Conservation (phyloP, 2,329 filamentous ascomycete genomes). For the Penicillium sp. region DNA sequence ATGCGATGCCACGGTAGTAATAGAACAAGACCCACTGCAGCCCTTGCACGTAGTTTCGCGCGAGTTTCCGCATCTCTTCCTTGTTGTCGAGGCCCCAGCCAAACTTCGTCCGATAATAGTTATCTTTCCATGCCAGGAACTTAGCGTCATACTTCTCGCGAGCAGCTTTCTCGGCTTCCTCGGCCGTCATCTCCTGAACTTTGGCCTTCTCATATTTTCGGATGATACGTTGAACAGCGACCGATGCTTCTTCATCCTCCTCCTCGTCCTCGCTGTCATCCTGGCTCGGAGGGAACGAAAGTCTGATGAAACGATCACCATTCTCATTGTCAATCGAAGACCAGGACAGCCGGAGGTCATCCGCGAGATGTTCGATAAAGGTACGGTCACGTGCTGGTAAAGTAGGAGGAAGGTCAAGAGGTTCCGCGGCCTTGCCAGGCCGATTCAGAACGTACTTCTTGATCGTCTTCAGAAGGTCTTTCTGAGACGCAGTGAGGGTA, state of each 20-base stretch:
- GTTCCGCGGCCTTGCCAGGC: slow-evolving; percentile 49
- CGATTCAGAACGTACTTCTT: slow-evolving; percentile 77
- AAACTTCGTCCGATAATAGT: slow-evolving; percentile 89
- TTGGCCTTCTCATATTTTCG: slow-evolving; percentile 88
- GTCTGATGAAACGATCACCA: slow-evolving; percentile 62
- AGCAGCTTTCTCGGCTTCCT: slow-evolving; percentile 74
- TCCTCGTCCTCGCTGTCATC: slow-evolving; percentile 57
- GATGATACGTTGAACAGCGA: slow-evolving; percentile 79
- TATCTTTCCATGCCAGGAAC: slow-evolving; percentile 88
- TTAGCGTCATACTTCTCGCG: slow-evolving; percentile 85
- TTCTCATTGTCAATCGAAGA: slow-evolving; percentile 61
- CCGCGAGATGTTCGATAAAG: slow-evolving; percentile 84
- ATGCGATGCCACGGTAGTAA: slow-evolving; percentile 95
- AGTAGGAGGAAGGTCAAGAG: slow-evolving; percentile 68
- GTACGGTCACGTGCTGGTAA: slow-evolving; percentile 83
- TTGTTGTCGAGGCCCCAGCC: slow-evolving; percentile 80
- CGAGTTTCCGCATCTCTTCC: slow-evolving; percentile 72
- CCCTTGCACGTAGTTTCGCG: slow-evolving; percentile 96
- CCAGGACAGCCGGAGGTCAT: slow-evolving; percentile 63
- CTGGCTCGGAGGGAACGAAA: slow-evolving; percentile 55
- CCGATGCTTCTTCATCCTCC: slow-evolving; percentile 76
- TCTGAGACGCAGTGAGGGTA: slow-evolving; percentile 74
- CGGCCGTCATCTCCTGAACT: slow-evolving; percentile 72
- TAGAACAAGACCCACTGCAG: slow-evolving; percentile 98
- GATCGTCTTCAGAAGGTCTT: slow-evolving; percentile 74